A percentile compares a stretch with the other conserved stretches of the same genome.
Evolutionary conservation across 768 basidiomycete genomes (phyloP).

Genomic region (Nidularia pulvinata): DNA sequence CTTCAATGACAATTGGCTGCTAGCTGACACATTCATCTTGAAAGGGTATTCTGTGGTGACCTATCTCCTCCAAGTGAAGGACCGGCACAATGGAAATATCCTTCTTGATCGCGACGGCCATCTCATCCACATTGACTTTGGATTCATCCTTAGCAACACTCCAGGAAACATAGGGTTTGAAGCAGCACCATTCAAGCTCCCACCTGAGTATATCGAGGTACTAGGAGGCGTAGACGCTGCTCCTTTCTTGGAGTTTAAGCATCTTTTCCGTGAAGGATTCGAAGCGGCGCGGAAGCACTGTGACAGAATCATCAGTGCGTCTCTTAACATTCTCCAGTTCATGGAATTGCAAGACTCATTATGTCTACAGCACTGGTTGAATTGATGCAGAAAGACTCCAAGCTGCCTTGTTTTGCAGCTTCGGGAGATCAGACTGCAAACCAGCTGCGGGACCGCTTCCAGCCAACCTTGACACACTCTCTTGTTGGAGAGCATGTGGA

Average conservation of each 20-base stretch:
- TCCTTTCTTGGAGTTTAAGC: constrained; percentile 82
- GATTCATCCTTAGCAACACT: constrained; percentile 96
- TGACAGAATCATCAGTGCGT: constrained; percentile 95
- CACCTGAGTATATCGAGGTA: constrained; percentile 94
- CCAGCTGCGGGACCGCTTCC: constrained; percentile 91
- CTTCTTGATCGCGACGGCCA: constrained; percentile 95
- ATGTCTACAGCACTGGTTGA: constrained; percentile 66
- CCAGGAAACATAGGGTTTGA: constrained; percentile 99
- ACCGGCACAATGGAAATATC: constrained; percentile 98
- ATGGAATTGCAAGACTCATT: not conserved
- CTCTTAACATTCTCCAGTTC: constrained; percentile 21
- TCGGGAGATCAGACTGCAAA: constrained; percentile 91
- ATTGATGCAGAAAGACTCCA: constrained; percentile 97
- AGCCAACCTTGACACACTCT: constrained; percentile 83
- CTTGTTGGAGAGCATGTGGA: constrained; percentile 91
- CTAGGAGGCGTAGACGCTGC: constrained; percentile 82
- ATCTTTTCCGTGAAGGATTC: constrained; percentile 90
- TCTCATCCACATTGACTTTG: constrained; percentile 97
- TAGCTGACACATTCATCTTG: not conserved
- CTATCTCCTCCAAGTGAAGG: constrained; percentile 97
- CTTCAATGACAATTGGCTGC: not conserved
- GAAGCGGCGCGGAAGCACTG: constrained; percentile 95
- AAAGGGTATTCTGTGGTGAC: constrained; percentile 93
- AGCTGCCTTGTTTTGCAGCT: constrained; percentile 87
- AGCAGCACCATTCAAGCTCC: constrained; percentile 98